phyloP scores from a whole-genome alignment of 345 rosid genomes.

The Salix suchowensis region DNA sequence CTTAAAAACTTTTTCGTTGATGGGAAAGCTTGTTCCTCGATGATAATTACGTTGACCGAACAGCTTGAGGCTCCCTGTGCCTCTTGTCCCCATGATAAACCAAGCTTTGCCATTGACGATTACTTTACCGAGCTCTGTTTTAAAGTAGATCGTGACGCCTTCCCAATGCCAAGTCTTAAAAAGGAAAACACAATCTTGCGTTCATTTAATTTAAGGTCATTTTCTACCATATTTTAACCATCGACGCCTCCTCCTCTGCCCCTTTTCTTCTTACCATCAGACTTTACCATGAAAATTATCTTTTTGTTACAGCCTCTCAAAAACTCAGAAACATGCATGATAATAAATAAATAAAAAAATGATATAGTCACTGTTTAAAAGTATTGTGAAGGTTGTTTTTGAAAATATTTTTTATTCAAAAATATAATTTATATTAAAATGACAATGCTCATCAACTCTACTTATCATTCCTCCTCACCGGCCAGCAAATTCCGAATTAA shows the following conservation, averaged over 20 bases:
- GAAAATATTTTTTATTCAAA: too few relatives aligned
- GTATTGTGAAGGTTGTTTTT: too few relatives aligned
- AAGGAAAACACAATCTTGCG: background rate
- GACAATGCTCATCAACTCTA: background rate
- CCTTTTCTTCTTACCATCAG: too few relatives aligned
- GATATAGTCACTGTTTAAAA: too few relatives aligned
- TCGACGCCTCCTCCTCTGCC: too few relatives aligned
- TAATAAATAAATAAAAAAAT: too few relatives aligned
- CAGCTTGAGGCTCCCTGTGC: background rate
- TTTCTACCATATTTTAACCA: too few relatives aligned
- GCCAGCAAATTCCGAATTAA: background rate
- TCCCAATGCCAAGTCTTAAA: background rate
- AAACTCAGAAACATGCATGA: too few relatives aligned
- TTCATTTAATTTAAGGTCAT: too few relatives aligned
- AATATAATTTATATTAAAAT: too few relatives aligned
- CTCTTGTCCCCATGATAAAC: background rate
- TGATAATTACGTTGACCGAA: slow-evolving; percentile 13
- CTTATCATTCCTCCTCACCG: background rate
- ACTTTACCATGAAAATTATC: too few relatives aligned
- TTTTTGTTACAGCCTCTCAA: too few relatives aligned
- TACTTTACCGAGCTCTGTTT: background rate
- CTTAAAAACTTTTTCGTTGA: background rate
- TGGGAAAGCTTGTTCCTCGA: slow-evolving; percentile 5
- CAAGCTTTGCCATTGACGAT: background rate
- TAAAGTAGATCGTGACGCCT: slow-evolving; percentile 11